Evolutionary conservation across 2,329 filamentous ascomycete species (phyloP), one percentile per base, ranked within the genome.

Genomic region (Pseudophaeomoniella oleicola): DNA sequence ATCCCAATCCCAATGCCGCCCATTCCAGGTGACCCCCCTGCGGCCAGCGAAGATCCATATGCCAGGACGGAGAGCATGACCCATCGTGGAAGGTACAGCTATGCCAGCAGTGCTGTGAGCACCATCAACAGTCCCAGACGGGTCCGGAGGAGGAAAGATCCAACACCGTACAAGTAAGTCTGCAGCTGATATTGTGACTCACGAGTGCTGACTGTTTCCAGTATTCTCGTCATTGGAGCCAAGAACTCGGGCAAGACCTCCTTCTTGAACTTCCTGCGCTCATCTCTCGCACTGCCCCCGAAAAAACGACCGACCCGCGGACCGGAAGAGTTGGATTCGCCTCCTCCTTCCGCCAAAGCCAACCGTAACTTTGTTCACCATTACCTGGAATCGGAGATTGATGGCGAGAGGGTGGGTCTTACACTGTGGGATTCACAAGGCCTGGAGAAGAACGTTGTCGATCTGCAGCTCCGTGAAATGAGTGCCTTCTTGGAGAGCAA

Each of bases 351-450:
- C 4, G 67, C 67, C 18, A 73, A 78, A 15, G 48, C 56, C 17
- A 63, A 70, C 56, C 46, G 64, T 61, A 81, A 77, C 50, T 96
- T 94, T 57, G 79, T 80, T 34, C 83, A 84, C 11, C 79, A 90
- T 54, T 96, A 88, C 50, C 67, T 96, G 41, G 90, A 98, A 62
- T 90, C 87, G 2, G 88, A 96, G 55, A 84, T 96, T 40, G 87
- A 96, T 44, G 77, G 76, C 41, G 88, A 98, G 60, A 78, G 88
- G 36, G 73, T 98, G 34, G 90, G 90, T 5, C 63, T 98, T 45
- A 98, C 90, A 1, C 63, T 98, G 19, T 98, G 90, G 90, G 90
- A 98, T 56, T 96, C 90, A 1, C 80, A 90, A 50, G 90, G 90
- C 1, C 63, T 98, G 38, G 88, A 98, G 60, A 93, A 88, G 69